phyloP scores from a whole-genome alignment of 345 rosid genomes.

The Brassica juncea region DNA sequence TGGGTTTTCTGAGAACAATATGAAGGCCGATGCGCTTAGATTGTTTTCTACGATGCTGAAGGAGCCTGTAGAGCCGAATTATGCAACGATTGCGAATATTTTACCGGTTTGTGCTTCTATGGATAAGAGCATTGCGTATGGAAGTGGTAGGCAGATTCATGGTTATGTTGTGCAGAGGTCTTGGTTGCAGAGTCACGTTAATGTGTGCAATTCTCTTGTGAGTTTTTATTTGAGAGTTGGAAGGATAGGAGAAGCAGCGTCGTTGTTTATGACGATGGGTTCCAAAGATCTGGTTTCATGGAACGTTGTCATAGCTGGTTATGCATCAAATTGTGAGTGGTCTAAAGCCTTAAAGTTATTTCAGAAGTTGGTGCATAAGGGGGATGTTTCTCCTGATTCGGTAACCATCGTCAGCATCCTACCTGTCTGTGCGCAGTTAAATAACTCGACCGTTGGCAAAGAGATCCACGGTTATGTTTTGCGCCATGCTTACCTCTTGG shows the following conservation, averaged over 20 bases:
- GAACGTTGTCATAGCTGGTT: constrained; percentile 80
- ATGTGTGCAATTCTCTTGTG: constrained; percentile 71
- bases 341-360: constrained; percentile 59
- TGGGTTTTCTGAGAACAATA: constrained; percentile 73
- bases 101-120: constrained; percentile 64
- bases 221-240: constrained; percentile 73
- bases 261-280: constrained; percentile 59
- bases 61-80: constrained; percentile 54
- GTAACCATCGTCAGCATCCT: constrained; percentile 67
- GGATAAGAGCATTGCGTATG: constrained; percentile 43
- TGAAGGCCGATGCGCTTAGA: constrained; percentile 54
- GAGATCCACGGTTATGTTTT: constrained; percentile 37
- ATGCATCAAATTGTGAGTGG: constrained; percentile 63
- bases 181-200: constrained; percentile 51
- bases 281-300: constrained; percentile 80
- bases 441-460: constrained; percentile 51
- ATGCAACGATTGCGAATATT: constrained; percentile 59
- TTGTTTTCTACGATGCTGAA: constrained; percentile 62
- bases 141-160: constrained; percentile 65
- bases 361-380: constrained; percentile 46
- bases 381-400: constrained; percentile 53
- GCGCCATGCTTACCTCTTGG: constrained; percentile 33
- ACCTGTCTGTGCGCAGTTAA: constrained; percentile 65
- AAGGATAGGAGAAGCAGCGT: constrained; percentile 54
- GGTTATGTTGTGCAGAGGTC: constrained; percentile 57